phyloP scores from a whole-genome alignment of 768 basidiomycete species.

The Harrya chromipes region DNA sequence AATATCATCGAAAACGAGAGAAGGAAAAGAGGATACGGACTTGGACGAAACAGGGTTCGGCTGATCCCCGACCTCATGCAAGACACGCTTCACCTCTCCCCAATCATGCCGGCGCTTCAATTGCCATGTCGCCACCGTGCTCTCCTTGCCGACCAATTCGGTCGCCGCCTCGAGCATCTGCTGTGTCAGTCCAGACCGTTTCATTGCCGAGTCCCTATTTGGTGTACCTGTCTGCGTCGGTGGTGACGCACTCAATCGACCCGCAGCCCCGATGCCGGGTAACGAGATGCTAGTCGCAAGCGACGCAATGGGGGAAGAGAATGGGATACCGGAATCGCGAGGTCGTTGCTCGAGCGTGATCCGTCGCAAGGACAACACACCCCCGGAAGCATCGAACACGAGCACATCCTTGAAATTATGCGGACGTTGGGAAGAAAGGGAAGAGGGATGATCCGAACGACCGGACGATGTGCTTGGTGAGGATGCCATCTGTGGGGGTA shows the following conservation, averaged over 20 bases:
- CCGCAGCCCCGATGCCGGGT: conserved; percentile 48
- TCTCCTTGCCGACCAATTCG: conserved; percentile 38
- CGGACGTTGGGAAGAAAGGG: conserved; percentile 31
- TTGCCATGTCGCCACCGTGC: conserved; percentile 62
- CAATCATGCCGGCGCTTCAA: conserved; percentile 50
- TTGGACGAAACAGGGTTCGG: conserved; percentile 9
- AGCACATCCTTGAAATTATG: conserved; percentile 64
- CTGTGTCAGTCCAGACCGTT: conserved; percentile 33
- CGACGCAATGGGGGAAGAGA: conserved; percentile 28
- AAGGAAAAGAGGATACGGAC: conserved; percentile 6
- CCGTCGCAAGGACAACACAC: conserved; percentile 53
- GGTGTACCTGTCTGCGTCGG: conserved; percentile 17
- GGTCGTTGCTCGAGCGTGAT: conserved; percentile 43
- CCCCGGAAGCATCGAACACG: conserved; percentile 60
- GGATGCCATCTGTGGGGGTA: conserved; percentile 25
- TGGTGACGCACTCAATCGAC: conserved; percentile 33
- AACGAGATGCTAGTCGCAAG: conserved; percentile 60
- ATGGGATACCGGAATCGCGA: conserved; percentile 22
- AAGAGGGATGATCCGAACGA: conserved; percentile 27
- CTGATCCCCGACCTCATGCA: conserved; percentile 5
- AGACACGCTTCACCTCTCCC: conserved; percentile 46
- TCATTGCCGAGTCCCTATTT: conserved; percentile 25
- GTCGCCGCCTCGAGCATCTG: conserved; percentile 34
- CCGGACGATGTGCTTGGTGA: conserved; percentile 27
- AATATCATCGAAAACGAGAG: background rate